A percentile compares a stretch with the other conserved stretches of the same genome.
Evolutionary conservation across 140 eudicot genomes (phyloP).

Genomic region (Stevia rebaudiana): DNA sequence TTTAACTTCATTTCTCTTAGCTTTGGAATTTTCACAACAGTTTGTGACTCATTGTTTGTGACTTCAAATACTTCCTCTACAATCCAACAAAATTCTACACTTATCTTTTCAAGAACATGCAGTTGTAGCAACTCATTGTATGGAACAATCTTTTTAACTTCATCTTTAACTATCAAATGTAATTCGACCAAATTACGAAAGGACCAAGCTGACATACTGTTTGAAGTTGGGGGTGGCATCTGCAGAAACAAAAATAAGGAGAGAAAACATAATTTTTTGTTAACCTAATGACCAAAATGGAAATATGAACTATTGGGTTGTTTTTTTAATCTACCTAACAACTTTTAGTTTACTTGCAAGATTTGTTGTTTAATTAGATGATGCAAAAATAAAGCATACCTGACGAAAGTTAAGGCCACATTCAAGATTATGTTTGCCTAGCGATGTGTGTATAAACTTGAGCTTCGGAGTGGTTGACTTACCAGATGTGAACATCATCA

Average conservation of each 20-base stretch:
- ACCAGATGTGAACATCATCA: not conserved
- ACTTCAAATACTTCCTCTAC: slow-evolving; percentile 1
- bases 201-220: not conserved
- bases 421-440: not conserved
- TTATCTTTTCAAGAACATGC: not conserved
- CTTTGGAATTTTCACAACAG: not conserved
- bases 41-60: not conserved
- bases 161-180: not conserved
- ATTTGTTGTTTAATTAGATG: not conserved
- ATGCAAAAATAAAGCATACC: not conserved
- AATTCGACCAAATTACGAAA: not conserved
- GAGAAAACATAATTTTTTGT: not conserved
- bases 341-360: no score
- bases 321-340: not conserved
- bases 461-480: not conserved
- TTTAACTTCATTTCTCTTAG: not conserved
- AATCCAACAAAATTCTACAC: rapidly evolving
- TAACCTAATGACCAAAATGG: not conserved
- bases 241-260: not conserved
- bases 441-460: not conserved
- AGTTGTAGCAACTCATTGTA: not conserved
- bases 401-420: not conserved
- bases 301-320: no score
- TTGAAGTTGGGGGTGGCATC: not conserved
- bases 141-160: not conserved